These are phyloP conservation scores for Colletotrichum spaethianum DNA, from an alignment of 2,329 filamentous ascomycete species.

Conservation along the genomic window DNA sequence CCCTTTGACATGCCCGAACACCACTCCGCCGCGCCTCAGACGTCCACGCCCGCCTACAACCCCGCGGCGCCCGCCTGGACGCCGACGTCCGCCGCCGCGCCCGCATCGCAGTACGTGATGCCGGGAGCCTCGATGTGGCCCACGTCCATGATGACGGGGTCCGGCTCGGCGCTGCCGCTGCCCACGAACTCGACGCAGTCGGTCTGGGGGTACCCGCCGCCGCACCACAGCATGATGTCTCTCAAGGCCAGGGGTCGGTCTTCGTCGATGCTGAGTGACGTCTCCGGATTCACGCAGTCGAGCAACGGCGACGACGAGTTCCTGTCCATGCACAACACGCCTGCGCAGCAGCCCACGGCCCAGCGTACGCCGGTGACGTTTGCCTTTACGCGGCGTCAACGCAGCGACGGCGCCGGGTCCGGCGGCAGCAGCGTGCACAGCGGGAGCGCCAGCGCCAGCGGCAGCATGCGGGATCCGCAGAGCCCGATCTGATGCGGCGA, in stretches of 20 bases:
- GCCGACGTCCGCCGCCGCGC: conserved; percentile 49
- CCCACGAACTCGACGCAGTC: conserved; percentile 48
- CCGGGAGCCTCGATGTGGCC: conserved; percentile 53
- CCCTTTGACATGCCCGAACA: conserved; percentile 48
- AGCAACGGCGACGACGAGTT: conserved; percentile 66
- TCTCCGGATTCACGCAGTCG: conserved; percentile 77
- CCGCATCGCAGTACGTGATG: conserved; percentile 50
- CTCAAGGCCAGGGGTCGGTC: conserved; percentile 69
- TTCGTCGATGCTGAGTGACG: conserved; percentile 77
- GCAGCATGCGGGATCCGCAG: conserved; percentile 64
- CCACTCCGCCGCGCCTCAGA: conserved; percentile 26
- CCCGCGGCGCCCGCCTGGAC: conserved; percentile 49
- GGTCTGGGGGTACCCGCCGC: conserved; percentile 40
- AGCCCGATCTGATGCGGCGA: conserved; percentile 58
- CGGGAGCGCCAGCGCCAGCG: conserved; percentile 62
- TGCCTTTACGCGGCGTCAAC: conserved; percentile 28
- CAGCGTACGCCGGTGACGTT: conserved; percentile 44
- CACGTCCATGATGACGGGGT: conserved; percentile 47
- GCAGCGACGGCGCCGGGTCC: conserved; percentile 38
- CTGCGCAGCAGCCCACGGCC: conserved; percentile 41
- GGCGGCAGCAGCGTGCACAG: conserved; percentile 49
- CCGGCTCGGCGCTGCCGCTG: conserved; percentile 47
- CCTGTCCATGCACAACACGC: conserved; percentile 41
- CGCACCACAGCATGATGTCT: conserved; percentile 49
- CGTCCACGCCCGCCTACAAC: conserved; percentile 46